Percentiles rank a stretch among this genome's conserved stretches.
These are phyloP conservation scores for Elsinoe necatrix DNA, from an alignment of 2,329 filamentous ascomycete genomes.

Conservation along the genomic window DNA sequence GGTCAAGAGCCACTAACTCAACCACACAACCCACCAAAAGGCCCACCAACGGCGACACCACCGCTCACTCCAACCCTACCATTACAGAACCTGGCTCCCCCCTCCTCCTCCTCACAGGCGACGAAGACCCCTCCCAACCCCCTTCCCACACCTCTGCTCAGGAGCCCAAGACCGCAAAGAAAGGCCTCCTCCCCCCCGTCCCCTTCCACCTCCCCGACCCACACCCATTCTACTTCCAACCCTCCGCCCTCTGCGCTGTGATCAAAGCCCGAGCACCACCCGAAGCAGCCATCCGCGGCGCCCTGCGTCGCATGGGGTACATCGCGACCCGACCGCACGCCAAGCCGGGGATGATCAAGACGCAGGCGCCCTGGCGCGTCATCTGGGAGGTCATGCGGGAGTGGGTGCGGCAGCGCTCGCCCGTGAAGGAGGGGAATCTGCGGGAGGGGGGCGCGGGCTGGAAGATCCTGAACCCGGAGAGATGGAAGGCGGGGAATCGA, in stretches of 20 bases:
- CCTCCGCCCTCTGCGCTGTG: constrained; percentile 63
- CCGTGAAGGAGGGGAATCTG: constrained; percentile 64
- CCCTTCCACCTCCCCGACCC: constrained; percentile 60
- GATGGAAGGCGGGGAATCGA: constrained; percentile 21
- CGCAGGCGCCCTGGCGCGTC: constrained; percentile 79
- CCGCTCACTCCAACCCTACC: not conserved
- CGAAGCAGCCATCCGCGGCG: constrained; percentile 72
- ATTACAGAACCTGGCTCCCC: not conserved
- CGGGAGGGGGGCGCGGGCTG: constrained; percentile 63
- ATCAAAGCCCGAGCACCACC: constrained; percentile 72
- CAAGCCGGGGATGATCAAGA: constrained; percentile 83
- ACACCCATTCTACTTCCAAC: constrained; percentile 79
- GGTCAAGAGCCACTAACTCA: not conserved
- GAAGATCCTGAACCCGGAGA: constrained; percentile 45
- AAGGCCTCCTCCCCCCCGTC: constrained; percentile 35
- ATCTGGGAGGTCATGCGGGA: constrained; percentile 92
- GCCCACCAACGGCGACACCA: not conserved
- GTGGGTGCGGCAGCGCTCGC: constrained; percentile 74
- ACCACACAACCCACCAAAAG: not conserved
- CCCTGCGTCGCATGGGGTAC: constrained; percentile 73
- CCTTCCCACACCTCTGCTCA: constrained; percentile 19
- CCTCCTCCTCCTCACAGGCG: not conserved
- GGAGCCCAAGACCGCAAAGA: too few relatives aligned
- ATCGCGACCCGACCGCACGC: constrained; percentile 78
- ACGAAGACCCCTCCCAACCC: constrained; percentile 14